Evolutionary conservation across 139 green algal species (phyloP).

Genomic region (Closterium sp.): DNA sequence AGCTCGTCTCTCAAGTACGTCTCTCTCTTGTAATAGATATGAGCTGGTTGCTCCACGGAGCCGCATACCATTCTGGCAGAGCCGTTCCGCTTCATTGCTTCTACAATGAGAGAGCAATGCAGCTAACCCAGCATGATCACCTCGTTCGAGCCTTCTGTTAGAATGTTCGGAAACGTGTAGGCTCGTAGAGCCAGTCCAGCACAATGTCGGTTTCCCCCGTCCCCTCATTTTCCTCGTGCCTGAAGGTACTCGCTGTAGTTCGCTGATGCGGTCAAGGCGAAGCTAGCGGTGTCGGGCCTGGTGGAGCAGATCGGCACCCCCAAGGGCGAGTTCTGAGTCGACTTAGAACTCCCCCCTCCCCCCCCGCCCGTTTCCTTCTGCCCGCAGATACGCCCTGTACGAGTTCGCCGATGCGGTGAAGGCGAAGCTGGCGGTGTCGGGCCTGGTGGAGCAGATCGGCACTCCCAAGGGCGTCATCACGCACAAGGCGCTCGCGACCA

Average conservation of each 20-base stretch:
- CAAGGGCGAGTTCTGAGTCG: too few relatives aligned
- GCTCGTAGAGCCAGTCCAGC: too few relatives aligned
- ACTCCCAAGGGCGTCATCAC: slow-evolving; percentile 1
- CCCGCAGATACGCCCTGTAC: too few relatives aligned
- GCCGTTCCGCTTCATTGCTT: not conserved
- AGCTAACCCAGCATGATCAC: too few relatives aligned
- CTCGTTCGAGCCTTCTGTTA: too few relatives aligned
- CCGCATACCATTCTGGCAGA: not conserved
- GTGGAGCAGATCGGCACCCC: slow-evolving; percentile 45
- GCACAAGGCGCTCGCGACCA: not conserved
- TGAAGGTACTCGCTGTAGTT: not conserved
- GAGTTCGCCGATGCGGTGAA: not conserved
- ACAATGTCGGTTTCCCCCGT: too few relatives aligned
- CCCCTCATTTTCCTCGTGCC: too few relatives aligned
- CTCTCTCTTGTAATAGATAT: too few relatives aligned
- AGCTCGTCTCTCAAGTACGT: slow-evolving; percentile 44
- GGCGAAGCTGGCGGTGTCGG: slow-evolving; percentile 19
- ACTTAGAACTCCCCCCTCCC: too few relatives aligned
- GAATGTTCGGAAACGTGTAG: too few relatives aligned
- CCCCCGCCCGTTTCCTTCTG: too few relatives aligned
- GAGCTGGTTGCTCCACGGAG: too few relatives aligned
- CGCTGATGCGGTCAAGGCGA: not conserved
- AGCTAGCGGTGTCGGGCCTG: slow-evolving; percentile 31
- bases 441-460: slow-evolving; percentile 47
- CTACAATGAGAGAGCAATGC: not conserved